Base-by-base conservation (phyloP, 306 rosid genomes). In the Hippophae tibetana region DNA sequence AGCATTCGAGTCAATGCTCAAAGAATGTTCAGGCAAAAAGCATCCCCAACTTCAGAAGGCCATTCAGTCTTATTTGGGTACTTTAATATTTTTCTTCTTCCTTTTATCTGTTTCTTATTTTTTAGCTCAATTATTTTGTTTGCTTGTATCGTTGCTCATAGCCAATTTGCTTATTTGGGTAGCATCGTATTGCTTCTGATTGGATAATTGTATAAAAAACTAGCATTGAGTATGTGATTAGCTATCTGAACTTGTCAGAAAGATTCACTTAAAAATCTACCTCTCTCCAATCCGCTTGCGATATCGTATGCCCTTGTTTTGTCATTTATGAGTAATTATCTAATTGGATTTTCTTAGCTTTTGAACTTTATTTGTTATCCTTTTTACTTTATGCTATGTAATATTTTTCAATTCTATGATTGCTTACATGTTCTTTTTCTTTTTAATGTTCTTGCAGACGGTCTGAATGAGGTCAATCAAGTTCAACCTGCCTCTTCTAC, bases 1-100 rank as follows among this genome's bases (percentile, higher is more conserved):
- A 65, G 94, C 99, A 31, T 86, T 86, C 71, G 99, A 93, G 84
- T 86, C 99, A 48, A 82, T 93, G 86, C 89, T 93, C 69, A 93
- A 89, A 73, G 99, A 93, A 76, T 89, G 94, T 55, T 72, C 87
- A 3, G 76, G 74, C 69, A 93, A 81, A 73, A 93, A 89, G 81
- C 74, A 56, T 59, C 86, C 97, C 2, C 95, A 86, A 40, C 89
- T 93, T 54, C 95, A 88, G 70, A 93, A 89, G 74, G 89, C 99
- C 56, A 78, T 89, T 66, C 89, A 82, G 79, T 73, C 77, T 52
- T 93, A 63, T 66, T 51, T 77, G 80, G 99, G 99, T 45, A 31
- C 38, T 31, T 1, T 7, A 55, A 42, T 9, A 2, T 61, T 66
- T 58, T 48, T 70, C 63, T 72, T 42, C 68, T 76, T 62, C 79